Percentiles rank a stretch among this genome's conserved stretches.
These are phyloP conservation scores for Drechmeria coniospora DNA, from an alignment of 2,329 filamentous ascomycete species.

Conservation along the genomic window DNA sequence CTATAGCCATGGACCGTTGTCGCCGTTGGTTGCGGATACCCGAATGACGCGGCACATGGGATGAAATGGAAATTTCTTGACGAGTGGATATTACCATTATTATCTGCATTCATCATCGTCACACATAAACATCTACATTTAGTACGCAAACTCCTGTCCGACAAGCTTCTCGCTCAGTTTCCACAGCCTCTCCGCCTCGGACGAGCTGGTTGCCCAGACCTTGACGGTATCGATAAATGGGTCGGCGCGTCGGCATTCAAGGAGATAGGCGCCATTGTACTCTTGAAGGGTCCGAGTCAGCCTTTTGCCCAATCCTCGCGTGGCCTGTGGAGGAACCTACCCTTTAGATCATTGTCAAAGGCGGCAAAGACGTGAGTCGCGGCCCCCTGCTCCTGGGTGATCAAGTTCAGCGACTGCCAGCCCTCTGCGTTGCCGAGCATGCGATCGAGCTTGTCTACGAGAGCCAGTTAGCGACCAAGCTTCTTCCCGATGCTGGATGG, in stretches of 20 bases:
- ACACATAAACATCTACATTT: too few species aligned
- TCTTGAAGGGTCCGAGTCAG: conserved; percentile 5
- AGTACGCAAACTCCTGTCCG: conserved; percentile 22
- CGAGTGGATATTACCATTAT: too few species aligned
- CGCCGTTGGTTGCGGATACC: too few species aligned
- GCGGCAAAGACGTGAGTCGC: conserved; percentile 21
- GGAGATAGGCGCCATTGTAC: conserved; percentile 16
- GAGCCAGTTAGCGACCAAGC: conserved; percentile 3
- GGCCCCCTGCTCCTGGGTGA: conserved; percentile 13
- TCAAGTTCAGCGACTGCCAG: conserved; percentile 7
- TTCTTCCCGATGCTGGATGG: fast-evolving
- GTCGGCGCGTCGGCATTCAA: conserved; percentile 17
- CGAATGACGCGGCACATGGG: too few species aligned
- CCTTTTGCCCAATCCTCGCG: neutral
- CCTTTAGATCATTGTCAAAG: conserved; percentile 18
- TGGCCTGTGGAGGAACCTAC: conserved; percentile 5
- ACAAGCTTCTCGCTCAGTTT: conserved; percentile 28
- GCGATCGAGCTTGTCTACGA: conserved; percentile 7
- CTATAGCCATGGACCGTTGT: too few species aligned
- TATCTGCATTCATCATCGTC: too few species aligned
- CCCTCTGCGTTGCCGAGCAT: conserved; percentile 9
- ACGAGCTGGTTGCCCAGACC: conserved; percentile 14
- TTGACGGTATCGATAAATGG: conserved; percentile 13
- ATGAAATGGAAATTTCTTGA: too few species aligned
- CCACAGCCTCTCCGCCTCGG: conserved; percentile 29